Conservation (phyloP, 2,329 filamentous ascomycete genomes). For the Hymenoscyphus albidus region DNA sequence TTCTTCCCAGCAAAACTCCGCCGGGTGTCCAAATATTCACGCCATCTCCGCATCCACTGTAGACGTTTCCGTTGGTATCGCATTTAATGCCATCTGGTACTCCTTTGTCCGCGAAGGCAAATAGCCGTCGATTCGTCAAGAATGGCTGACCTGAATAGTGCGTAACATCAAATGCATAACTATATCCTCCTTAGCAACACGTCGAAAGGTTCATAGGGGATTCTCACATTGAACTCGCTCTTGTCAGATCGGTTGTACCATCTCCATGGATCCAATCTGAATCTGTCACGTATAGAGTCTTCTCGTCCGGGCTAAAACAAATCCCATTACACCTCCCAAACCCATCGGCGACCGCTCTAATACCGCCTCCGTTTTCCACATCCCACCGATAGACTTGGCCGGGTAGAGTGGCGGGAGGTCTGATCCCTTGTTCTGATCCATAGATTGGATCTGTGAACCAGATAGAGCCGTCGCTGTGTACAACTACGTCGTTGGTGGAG, state of each 20-base stretch:
- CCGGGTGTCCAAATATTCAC: conserved; percentile 49
- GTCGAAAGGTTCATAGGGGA: too few relatives aligned
- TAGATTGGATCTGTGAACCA: conserved; percentile 62
- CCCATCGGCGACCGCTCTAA: conserved; percentile 54
- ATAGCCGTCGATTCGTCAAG: conserved; percentile 37
- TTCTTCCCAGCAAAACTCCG: conserved; percentile 52
- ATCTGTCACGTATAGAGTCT: conserved; percentile 48
- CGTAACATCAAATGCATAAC: conserved; percentile 22
- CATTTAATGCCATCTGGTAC: conserved; percentile 56
- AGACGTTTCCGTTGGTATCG: conserved; percentile 51
- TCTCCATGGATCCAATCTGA: conserved; percentile 32
- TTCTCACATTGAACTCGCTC: too few relatives aligned
- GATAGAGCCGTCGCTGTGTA: conserved; percentile 49
- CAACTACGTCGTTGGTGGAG: conserved; percentile 54
- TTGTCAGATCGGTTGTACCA: conserved; percentile 37
- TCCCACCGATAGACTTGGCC: conserved; percentile 55
- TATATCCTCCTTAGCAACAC: too few relatives aligned
- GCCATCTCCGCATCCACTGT: conserved; percentile 50
- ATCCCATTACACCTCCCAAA: conserved; percentile 54
- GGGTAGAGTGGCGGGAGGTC: conserved; percentile 47
- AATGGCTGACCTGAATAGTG: conserved; percentile 8
- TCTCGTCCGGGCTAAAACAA: conserved; percentile 51
- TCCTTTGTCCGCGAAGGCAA: conserved; percentile 50
- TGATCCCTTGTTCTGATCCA: conserved; percentile 55
- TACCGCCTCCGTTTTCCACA: conserved; percentile 45